Percentiles rank a stretch among this genome's conserved stretches.
These are phyloP conservation scores for Dioscorea cayenensis DNA, from an alignment of 116 monocot species.

Conservation along the genomic window DNA sequence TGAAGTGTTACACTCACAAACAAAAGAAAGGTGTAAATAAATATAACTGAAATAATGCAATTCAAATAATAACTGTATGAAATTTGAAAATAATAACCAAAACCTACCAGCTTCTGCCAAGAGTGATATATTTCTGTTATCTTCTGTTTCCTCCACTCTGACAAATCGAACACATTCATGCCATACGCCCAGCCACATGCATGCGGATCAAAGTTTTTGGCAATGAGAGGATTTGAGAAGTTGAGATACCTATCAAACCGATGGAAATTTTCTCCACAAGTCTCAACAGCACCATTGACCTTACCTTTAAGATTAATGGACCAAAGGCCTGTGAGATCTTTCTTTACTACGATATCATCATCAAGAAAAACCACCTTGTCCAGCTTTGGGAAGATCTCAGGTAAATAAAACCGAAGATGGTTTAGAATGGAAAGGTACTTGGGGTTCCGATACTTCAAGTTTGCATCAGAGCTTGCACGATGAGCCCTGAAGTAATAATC, in stretches of 20 bases:
- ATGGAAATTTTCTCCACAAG: conserved; percentile 12
- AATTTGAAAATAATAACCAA: not conserved
- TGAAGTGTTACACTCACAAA: not conserved
- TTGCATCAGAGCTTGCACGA: conserved; percentile 39
- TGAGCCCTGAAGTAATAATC: conserved; percentile 53
- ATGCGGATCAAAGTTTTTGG: conserved; percentile 4
- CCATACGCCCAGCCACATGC: conserved; percentile 14
- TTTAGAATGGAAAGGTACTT: conserved; percentile 22
- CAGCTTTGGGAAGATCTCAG: conserved; percentile 12
- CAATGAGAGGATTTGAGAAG: conserved; percentile 13
- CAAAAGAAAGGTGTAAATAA: not conserved
- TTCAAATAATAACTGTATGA: not conserved
- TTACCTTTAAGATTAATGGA: conserved; percentile 10
- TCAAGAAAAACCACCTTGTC: conserved; percentile 12
- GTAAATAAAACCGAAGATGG: conserved; percentile 10
- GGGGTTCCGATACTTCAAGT: conserved; percentile 48
- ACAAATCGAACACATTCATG: conserved; percentile 15
- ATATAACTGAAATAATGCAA: not conserved
- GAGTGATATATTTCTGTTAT: conserved; percentile 13
- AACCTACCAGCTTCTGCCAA: conserved; percentile 10
- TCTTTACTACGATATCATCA: conserved; percentile 15
- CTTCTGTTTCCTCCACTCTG: conserved; percentile 14
- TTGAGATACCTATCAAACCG: conserved; percentile 12
- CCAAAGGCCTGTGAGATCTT: conserved; percentile 10
- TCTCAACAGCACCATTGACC: conserved; percentile 16